Evolutionary conservation across 495 filamentous ascomycete species (phyloP), one percentile per base, ranked within the genome.

Genomic region (Cetradonia linearis): DNA sequence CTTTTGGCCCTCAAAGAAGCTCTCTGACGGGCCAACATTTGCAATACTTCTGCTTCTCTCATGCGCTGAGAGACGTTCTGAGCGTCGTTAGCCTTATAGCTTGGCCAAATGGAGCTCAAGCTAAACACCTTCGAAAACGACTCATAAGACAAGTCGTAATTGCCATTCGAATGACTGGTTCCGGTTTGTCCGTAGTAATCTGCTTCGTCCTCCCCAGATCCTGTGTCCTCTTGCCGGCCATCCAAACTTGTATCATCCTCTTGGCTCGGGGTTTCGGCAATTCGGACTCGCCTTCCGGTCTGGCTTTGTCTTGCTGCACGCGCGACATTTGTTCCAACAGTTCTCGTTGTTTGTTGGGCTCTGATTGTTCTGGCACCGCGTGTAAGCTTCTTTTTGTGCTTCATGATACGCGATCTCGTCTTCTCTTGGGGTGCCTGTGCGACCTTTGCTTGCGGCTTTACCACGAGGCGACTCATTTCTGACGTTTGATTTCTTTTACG

Each of bases 101-200:
- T 11, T 36, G 50, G 50, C 50, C 50, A 54, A 54, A 54, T 54
- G n/a, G 33, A 34, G 20, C 33, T 54, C 30, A 54, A n/a, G 50
- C 50, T 54, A 30, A 54, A 54, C 14, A 23, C 50, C 16, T 36
- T 31, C n/a, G 28, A 30, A 13, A 54, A 54, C 20, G 50, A 34
- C n/a, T 36, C 18, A 20, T 11, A 30, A 8, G 33, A 11, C 20
- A 30, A 34, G 33, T n/a, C 31, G 50, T 28, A 54, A 11, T 34
- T 34, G 18, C 33, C 50, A 34, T 33, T 16, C 31, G 20, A n/a
- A 36, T 33, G n/a, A 3, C 30, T 31, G 28, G 20, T 36, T 11
- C 50, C 31, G 31, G 20, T 18, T 13, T 30, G 50, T n/a, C 33
- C 11, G 9, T 54, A 54, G 6, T 20, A 0, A n/a, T 54, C 9